Percentiles rank a stretch among this genome's conserved stretches.
phyloP scores from a whole-genome alignment of 2,329 filamentous ascomycete species.

The Tolypocladium cylindrosporum region DNA sequence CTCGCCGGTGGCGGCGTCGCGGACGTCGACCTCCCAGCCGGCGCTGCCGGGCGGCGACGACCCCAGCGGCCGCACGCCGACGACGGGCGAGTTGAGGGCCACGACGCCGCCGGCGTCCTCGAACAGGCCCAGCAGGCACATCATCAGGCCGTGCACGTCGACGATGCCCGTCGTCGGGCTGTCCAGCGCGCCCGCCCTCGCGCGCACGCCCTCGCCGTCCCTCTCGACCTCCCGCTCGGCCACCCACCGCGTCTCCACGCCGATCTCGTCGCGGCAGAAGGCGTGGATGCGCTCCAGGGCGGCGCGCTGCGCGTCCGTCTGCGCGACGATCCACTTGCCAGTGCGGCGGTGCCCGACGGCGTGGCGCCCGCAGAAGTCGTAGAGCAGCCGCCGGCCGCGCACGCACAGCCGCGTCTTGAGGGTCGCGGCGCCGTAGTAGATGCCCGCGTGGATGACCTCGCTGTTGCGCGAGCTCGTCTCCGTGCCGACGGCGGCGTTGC shows the following conservation, averaged over 20 bases:
- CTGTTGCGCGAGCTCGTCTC: conserved; percentile 88
- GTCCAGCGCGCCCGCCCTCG: conserved; percentile 66
- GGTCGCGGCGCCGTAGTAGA: conserved; percentile 71
- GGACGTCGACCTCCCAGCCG: conserved; percentile 62
- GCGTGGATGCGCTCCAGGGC: conserved; percentile 43
- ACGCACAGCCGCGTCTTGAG: conserved; percentile 83
- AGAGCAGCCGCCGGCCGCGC: conserved; percentile 64
- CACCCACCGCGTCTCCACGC: conserved; percentile 66
- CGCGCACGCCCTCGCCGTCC: conserved; percentile 67
- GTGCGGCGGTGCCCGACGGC: conserved; percentile 62
- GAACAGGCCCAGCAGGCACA: conserved; percentile 64
- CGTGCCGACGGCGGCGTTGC: conserved; percentile 63
- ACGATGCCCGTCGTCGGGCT: conserved; percentile 82
- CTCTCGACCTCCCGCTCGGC: conserved; percentile 45
- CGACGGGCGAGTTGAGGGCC: conserved; percentile 60
- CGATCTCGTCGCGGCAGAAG: conserved; percentile 27
- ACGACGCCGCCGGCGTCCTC: conserved; percentile 67
- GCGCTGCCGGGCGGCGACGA: conserved; percentile 30
- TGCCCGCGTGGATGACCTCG: conserved; percentile 91
- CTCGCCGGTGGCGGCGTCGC: conserved; percentile 35
- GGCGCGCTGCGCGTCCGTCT: conserved; percentile 60
- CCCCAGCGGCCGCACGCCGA: conserved; percentile 40
- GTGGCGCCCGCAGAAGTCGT: conserved; percentile 61
- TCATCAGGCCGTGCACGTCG: conserved; percentile 79
- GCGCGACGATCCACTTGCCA: conserved; percentile 93